Percentiles rank a stretch among this genome's conserved stretches.
These are phyloP conservation scores for Cajanus cajan DNA, from an alignment of 306 rosid genomes.

Conservation along the genomic window DNA sequence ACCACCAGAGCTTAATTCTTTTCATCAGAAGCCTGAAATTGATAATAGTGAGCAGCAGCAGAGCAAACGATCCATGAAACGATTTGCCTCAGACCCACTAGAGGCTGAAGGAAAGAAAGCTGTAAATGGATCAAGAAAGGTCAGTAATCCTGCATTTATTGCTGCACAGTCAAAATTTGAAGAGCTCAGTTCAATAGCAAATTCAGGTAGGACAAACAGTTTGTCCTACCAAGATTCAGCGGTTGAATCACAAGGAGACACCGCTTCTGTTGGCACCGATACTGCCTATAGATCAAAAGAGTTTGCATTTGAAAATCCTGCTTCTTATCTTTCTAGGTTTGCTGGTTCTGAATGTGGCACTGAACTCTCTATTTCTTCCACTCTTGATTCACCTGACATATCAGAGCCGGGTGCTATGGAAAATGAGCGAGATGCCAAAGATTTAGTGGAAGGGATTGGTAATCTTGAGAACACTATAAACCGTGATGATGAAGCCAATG, in stretches of 20 bases:
- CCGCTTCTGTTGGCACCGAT: conserved; percentile 35
- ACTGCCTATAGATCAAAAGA: conserved; percentile 52
- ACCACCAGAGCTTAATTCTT: conserved; percentile 42
- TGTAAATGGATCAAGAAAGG: conserved; percentile 58
- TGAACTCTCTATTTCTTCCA: conserved; percentile 81
- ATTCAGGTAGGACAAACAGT: conserved; percentile 43
- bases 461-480: conserved; percentile 33
- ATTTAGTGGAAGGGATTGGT: conserved; percentile 43
- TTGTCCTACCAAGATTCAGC: conserved; percentile 49
- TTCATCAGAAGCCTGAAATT: conserved; percentile 44
- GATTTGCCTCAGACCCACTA: conserved; percentile 59
- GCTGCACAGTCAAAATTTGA: conserved; percentile 77
- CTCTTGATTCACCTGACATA: conserved; percentile 84
- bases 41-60: conserved; percentile 38
- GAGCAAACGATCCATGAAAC: conserved; percentile 51
- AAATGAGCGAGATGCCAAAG: conserved; percentile 50
- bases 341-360: conserved; percentile 84
- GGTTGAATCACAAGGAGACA: conserved; percentile 49
- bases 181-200: conserved; percentile 51
- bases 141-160: conserved; percentile 66
- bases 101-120: conserved; percentile 72
- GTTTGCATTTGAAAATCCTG: conserved; percentile 43
- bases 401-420: conserved; percentile 60
- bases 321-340: conserved; percentile 45
- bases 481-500: conserved; percentile 37